Evolutionary conservation across 305 asterid genomes (phyloP).

Genomic region (Stenogyne calaminthoides): DNA sequence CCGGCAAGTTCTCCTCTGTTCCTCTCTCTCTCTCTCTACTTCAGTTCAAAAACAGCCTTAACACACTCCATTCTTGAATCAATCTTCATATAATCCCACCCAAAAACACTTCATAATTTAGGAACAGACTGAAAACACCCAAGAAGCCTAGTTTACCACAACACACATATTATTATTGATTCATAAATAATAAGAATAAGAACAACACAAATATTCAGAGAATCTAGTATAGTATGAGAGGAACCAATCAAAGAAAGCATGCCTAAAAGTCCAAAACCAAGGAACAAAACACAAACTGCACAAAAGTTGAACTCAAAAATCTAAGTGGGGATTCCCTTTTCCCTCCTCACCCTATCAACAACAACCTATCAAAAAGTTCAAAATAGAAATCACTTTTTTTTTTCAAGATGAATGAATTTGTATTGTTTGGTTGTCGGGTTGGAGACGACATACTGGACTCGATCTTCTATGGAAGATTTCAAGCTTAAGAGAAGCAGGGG

Average conservation of each 20-base stretch:
- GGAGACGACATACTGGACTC: no score
- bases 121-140: constrained; percentile 4
- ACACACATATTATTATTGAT: constrained; percentile 18
- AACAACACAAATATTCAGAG: constrained; percentile 51
- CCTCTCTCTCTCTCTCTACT: constrained; percentile 30
- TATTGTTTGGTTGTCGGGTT: no score
- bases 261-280: constrained; percentile 83
- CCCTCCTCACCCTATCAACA: constrained; percentile 42
- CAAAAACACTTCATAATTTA: constrained; percentile 26
- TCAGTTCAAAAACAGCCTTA: constrained; percentile 35
- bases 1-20: no score
- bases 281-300: constrained; percentile 68
- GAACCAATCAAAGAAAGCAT: constrained; percentile 57
- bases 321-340: constrained; percentile 74
- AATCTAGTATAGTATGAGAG: constrained; percentile 43
- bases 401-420: no score
- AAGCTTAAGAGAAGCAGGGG: no score
- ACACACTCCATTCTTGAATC: constrained; percentile 41
- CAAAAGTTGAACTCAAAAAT: constrained; percentile 59
- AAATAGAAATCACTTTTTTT: background rate
- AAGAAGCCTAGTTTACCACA: constrained; percentile 30
- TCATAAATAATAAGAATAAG: constrained; percentile 28
- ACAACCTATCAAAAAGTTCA: constrained; percentile 57
- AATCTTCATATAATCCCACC: constrained; percentile 31
- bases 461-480: no score